These are phyloP conservation scores for Ascosphaera pollenicola DNA, from an alignment of 2,329 filamentous ascomycete genomes.

Conservation along the genomic window DNA sequence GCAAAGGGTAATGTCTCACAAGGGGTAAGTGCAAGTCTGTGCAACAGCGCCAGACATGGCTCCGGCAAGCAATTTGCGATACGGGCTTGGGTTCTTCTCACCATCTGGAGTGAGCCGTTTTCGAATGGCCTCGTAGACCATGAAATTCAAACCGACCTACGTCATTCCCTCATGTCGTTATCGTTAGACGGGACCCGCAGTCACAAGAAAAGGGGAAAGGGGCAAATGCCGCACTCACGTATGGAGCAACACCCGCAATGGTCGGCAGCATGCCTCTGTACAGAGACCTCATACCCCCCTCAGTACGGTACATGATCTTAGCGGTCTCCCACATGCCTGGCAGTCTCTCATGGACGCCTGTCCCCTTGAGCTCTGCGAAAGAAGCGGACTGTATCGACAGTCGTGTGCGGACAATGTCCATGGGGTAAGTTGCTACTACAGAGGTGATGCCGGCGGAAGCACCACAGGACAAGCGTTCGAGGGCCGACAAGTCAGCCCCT, in stretches of 20 bases:
- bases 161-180: not conserved
- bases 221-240: slow-evolving; percentile 30
- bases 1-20: slow-evolving; percentile 36
- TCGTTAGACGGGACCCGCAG: no score
- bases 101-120: slow-evolving; percentile 71
- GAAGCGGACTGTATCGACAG: slow-evolving; percentile 96
- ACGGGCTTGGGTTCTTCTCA: slow-evolving; percentile 55
- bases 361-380: slow-evolving; percentile 51
- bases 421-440: slow-evolving; percentile 81
- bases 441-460: slow-evolving; percentile 87
- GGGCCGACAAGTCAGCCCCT: slow-evolving; percentile 48
- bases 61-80: slow-evolving; percentile 68
- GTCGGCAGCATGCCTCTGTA: slow-evolving; percentile 91
- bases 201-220: not conserved
- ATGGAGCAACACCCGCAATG: slow-evolving; percentile 84
- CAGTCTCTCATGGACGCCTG: slow-evolving; percentile 36
- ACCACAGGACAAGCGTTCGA: slow-evolving; percentile 68
- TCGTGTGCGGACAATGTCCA: slow-evolving; percentile 91
- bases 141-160: slow-evolving; percentile 88
- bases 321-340: slow-evolving; percentile 88
- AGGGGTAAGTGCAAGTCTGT: slow-evolving; percentile 95
- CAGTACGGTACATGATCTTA: slow-evolving; percentile 64
- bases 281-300: slow-evolving; percentile 67
- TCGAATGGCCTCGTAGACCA: slow-evolving; percentile 85
- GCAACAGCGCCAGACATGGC: slow-evolving; percentile 91